Conservation (phyloP, 345 rosid genomes). For the Pugionium cornutum region DNA sequence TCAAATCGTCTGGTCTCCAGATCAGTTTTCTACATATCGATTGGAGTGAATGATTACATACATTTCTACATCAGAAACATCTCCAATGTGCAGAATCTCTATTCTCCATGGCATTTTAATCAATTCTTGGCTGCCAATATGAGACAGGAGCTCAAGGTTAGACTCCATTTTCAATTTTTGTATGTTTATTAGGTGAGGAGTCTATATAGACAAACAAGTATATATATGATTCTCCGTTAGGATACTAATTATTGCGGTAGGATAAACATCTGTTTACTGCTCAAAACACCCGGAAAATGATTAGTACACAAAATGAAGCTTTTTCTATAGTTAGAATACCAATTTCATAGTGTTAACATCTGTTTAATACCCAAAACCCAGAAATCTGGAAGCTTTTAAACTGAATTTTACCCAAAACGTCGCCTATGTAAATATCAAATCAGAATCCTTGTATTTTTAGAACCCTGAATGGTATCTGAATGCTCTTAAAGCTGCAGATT, state of each 20-base stretch:
- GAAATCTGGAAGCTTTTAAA: conserved; percentile 8
- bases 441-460: background rate
- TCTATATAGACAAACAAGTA: background rate
- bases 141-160: conserved; percentile 72
- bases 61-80: conserved; percentile 80
- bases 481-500: conserved; percentile 4
- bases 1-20: conserved; percentile 54
- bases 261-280: no score
- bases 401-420: background rate
- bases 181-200: background rate
- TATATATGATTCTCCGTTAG: no score
- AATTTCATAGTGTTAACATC: background rate
- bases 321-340: background rate
- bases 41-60: conserved; percentile 87
- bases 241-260: no score
- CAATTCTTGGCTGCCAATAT: conserved; percentile 67
- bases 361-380: background rate
- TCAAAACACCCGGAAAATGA: no score
- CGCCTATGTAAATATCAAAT: background rate
- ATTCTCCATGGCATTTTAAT: conserved; percentile 85
- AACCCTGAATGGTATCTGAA: conserved; percentile 1
- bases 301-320: no score
- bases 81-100: conserved; percentile 68
- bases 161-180: background rate
- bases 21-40: conserved; percentile 72